These are phyloP conservation scores for Trifolium repens DNA, from an alignment of 306 rosid genomes.

Conservation along the genomic window DNA sequence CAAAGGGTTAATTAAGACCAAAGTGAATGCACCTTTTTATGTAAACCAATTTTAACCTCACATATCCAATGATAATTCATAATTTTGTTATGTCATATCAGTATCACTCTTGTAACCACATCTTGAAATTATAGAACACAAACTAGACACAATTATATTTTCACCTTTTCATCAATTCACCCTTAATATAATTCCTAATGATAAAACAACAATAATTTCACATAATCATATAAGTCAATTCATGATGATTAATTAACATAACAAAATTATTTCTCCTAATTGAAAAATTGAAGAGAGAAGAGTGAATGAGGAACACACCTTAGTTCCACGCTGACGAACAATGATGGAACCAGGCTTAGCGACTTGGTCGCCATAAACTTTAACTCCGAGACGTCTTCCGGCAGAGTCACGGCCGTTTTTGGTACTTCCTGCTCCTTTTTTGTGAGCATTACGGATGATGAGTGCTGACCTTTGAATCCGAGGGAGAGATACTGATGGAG, in stretches of 20 bases:
- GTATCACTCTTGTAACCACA: background rate
- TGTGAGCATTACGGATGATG: slow-evolving; percentile 85
- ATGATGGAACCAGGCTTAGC: slow-evolving; percentile 94
- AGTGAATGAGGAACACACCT: slow-evolving; percentile 45
- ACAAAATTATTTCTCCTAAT: background rate
- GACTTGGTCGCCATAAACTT: slow-evolving; percentile 84
- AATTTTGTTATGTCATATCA: too few species aligned
- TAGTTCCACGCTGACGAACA: slow-evolving; percentile 94
- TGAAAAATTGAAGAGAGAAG: slow-evolving; percentile 6
- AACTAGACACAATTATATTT: background rate
- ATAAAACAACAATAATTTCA: background rate
- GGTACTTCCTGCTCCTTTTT: slow-evolving; percentile 98
- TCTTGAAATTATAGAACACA: background rate
- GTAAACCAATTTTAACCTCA: too few species aligned
- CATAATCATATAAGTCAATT: background rate
- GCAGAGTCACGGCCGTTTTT: slow-evolving; percentile 93
- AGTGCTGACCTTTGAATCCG: slow-evolving; percentile 43
- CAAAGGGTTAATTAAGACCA: too few species aligned
- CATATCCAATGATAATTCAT: too few species aligned
- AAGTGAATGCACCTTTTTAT: too few species aligned
- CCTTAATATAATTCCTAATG: background rate
- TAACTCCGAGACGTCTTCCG: slow-evolving; percentile 88
- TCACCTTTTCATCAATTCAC: background rate
- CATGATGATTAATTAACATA: background rate
- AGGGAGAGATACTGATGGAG: slow-evolving; percentile 46